Conservation (phyloP, 1,139 yeast species). For the Nematodospora anomalae region DNA sequence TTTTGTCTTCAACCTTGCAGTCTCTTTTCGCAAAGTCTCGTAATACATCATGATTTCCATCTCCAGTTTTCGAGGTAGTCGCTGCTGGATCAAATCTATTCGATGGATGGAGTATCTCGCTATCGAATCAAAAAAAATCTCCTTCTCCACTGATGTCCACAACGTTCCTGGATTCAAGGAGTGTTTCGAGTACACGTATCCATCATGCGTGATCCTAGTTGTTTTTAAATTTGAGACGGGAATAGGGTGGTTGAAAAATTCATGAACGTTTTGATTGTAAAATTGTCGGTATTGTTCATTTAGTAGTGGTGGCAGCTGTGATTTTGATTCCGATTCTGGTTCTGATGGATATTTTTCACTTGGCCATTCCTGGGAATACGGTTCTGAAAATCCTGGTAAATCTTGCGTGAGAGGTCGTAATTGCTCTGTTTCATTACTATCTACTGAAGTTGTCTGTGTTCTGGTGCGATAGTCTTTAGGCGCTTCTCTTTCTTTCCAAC, state of each 20-base stretch:
- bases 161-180: constrained; percentile 16
- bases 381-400: no score
- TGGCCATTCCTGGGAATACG: no score
- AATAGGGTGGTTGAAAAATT: constrained; percentile 8
- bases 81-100: constrained; percentile 37
- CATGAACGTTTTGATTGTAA: constrained; percentile 23
- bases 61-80: constrained; percentile 41
- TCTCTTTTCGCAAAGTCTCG: constrained; percentile 31
- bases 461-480: no score
- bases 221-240: constrained; percentile 8
- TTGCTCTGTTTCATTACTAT: no score
- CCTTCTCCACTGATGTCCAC: constrained; percentile 27
- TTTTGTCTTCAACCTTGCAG: constrained; percentile 20
- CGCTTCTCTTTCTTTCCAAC: no score
- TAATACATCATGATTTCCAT: constrained; percentile 51
- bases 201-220: constrained; percentile 14
- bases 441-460: no score
- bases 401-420: no score
- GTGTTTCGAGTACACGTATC: constrained; percentile 9
- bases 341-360: no score
- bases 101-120: constrained; percentile 52
- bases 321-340: no score
- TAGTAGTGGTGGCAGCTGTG: no score
- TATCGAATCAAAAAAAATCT: constrained; percentile 27
- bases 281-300: constrained; percentile 24